Conservation (phyloP, 352 stramenopile species). For the Blastocystis sp. region DNA sequence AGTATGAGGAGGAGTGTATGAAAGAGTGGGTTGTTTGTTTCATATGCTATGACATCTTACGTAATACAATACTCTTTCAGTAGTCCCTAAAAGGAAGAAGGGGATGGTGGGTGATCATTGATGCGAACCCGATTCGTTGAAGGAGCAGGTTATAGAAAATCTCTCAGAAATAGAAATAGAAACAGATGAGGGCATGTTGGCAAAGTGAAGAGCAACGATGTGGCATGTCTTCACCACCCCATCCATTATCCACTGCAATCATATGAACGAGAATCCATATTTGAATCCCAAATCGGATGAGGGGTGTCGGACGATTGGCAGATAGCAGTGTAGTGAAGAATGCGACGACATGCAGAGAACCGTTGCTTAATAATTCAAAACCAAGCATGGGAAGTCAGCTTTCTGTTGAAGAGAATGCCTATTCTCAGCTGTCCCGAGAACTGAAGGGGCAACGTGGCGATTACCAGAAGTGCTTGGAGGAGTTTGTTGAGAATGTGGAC, state of each 20-base stretch:
- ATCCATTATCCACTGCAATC: too few species aligned
- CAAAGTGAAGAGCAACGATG: background rate
- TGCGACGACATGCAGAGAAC: background rate
- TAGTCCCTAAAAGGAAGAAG: too few species aligned
- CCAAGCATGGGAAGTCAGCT: slow-evolving; percentile 17
- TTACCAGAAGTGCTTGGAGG: background rate
- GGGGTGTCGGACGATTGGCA: background rate
- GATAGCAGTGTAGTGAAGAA: background rate
- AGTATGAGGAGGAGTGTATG: background rate
- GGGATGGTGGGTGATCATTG: too few species aligned
- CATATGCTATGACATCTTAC: too few species aligned
- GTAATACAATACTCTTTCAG: too few species aligned
- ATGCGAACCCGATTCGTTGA: too few species aligned
- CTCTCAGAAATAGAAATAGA: too few species aligned
- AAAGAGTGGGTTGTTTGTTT: background rate
- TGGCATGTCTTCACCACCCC: too few species aligned
- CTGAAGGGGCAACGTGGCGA: slow-evolving; percentile 30
- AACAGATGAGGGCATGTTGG: too few species aligned
- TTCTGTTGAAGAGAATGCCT: slow-evolving; percentile 51
- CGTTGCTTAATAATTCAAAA: background rate
- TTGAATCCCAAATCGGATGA: background rate
- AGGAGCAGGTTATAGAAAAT: too few species aligned
- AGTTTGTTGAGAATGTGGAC: background rate
- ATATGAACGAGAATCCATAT: too few species aligned
- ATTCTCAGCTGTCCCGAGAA: slow-evolving; percentile 14